phyloP scores from a whole-genome alignment of 352 stramenopile genomes.

The Globisporangium canariense region DNA sequence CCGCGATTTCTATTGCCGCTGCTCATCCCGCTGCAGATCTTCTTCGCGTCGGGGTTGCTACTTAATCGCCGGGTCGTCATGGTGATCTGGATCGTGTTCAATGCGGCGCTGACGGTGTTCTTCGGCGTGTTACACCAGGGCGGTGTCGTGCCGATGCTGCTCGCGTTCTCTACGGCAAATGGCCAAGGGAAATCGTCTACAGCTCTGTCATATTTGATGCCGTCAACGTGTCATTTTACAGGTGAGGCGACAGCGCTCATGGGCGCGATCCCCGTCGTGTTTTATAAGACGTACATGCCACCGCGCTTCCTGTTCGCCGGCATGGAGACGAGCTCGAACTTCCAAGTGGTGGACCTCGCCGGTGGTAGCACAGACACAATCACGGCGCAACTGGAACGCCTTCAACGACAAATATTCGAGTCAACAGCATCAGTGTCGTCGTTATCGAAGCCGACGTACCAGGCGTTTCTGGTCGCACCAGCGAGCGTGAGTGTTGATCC shows the following conservation, averaged over 20 bases:
- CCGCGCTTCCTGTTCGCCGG: constrained; percentile 66
- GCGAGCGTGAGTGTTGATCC: constrained; percentile 34
- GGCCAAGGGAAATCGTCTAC: not conserved
- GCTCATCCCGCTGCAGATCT: constrained; percentile 81
- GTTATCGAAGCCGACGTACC: not conserved
- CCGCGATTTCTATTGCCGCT: constrained; percentile 89
- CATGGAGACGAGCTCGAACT: constrained; percentile 15
- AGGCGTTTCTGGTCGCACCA: constrained; percentile 38
- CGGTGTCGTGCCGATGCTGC: constrained; percentile 55
- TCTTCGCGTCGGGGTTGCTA: constrained; percentile 18
- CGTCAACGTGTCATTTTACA: not conserved
- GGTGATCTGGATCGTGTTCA: constrained; percentile 53
- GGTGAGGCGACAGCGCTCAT: constrained; percentile 12
- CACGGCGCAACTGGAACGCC: constrained; percentile 10
- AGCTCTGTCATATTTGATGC: too few species aligned
- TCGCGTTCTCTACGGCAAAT: constrained; percentile 31
- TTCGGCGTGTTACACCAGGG: constrained; percentile 75
- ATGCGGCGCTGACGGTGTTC: constrained; percentile 46
- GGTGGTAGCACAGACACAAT: constrained; percentile 18
- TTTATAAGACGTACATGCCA: constrained; percentile 81
- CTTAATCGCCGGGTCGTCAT: constrained; percentile 5
- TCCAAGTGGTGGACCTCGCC: constrained; percentile 54
- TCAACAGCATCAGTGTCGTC: not conserved
- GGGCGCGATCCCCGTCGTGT: constrained; percentile 37
- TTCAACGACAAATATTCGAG: not conserved